Evolutionary conservation across 257 asterid genomes (phyloP), one percentile per base, ranked within the genome.

Genomic region (Cordia subcordata): DNA sequence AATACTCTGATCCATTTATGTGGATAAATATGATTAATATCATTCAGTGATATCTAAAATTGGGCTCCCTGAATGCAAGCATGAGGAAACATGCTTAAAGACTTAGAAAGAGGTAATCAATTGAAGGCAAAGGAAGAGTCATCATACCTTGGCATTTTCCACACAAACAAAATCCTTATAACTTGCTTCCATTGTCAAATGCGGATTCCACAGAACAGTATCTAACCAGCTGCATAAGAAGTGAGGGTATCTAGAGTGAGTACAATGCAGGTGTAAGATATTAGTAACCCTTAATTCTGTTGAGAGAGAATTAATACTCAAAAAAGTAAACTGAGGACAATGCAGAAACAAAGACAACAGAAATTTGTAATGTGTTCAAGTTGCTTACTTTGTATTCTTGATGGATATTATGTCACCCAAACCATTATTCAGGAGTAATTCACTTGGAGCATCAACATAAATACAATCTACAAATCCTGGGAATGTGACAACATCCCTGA

Each of bases 391-490:
- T 14, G 87, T 70, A 62, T 89, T 93, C 79, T 80, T 80, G 76
- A 93, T 83, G 84, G 79, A 67, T 66, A 93, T 79, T 56, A 67
- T 74, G 54, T 82, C 80, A 51, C 96, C 99, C 74, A 86, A 75
- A 59, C 96, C 99, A 66, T 87, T 93, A 58, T 93, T 80, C 74
- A 93, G 79, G 57, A 81, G 80, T 55, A 93, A 55, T 79, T 84
- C 95, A 3, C 17, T 55, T 10, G 99, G 94, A 68, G 99, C 88
- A 65, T 83, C 94, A 63, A 93, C 96, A 82, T 93, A 93, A 60
- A 93, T 21, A 54, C 92, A 93, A 79, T 93, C 99, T 16, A 93
- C 99, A 66, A 89, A 89, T 77, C 99, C 96, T 12, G 99, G 99
- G 73, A 93, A 93, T 19, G 92, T 83, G 65, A 89, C 82, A 15